A percentile compares a stretch with the other conserved stretches of the same genome.
Evolutionary conservation across 192 early-diverging fungal genomes (phyloP).

Genomic region (Coemansia guatemalensis): DNA sequence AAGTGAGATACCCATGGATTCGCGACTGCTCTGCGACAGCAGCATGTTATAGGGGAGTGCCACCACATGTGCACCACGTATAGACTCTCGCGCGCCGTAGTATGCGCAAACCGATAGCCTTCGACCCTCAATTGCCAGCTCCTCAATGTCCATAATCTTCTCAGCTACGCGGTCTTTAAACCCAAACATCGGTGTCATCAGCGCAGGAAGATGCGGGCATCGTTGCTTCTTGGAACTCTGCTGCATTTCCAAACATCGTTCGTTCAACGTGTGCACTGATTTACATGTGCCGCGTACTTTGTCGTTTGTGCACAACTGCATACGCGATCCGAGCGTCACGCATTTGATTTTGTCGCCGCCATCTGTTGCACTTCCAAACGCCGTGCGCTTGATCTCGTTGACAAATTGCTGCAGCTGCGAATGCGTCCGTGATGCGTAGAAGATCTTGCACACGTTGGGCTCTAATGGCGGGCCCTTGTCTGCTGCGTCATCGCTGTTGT

Average conservation of each 20-base stretch:
- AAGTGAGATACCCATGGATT: conserved; percentile 70
- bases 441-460: conserved; percentile 45
- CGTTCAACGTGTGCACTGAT: conserved; percentile 61
- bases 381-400: conserved; percentile 78
- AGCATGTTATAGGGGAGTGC: conserved; percentile 89
- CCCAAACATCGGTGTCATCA: conserved; percentile 55
- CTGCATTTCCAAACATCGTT: conserved; percentile 84
- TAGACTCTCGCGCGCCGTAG: conserved; percentile 71
- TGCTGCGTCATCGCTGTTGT: conserved; percentile 30
- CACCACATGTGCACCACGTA: conserved; percentile 60
- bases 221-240: conserved; percentile 23
- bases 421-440: conserved; percentile 79
- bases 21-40: conserved; percentile 70
- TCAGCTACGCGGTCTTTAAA: conserved; percentile 59
- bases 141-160: conserved; percentile 79
- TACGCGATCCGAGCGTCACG: conserved; percentile 78
- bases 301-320: conserved; percentile 81
- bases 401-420: conserved; percentile 92
- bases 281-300: conserved; percentile 33
- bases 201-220: conserved; percentile 56
- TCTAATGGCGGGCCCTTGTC: conserved; percentile 53
- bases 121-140: conserved; percentile 67
- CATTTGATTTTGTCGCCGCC: conserved; percentile 53
- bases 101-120: conserved; percentile 71
- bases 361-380: conserved; percentile 37